Base-by-base conservation (phyloP, 2,329 filamentous ascomycete genomes). In the Aureobasidium sp. region DNA sequence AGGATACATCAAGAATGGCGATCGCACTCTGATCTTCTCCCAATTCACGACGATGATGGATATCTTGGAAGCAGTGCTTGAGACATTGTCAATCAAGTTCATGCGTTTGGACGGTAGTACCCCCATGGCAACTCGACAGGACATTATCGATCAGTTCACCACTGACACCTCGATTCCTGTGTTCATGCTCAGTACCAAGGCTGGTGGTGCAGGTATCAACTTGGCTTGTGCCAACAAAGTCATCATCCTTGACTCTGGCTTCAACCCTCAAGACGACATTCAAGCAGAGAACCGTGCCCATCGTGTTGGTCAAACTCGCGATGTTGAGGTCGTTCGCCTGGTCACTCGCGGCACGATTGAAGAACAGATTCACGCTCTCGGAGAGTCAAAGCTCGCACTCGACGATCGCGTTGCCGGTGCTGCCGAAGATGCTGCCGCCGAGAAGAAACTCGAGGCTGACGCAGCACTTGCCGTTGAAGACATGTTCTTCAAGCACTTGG, bases 251-350 rank as follows among this genome's bases (percentile, higher is more conserved):
- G 94, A 99, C 74, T 89, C 89, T 65, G 90, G 87, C n/a, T 96
- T 97, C 77, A 99, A 99, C 68, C 94, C 94, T 0, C 94, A 99
- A 72, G 93, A 97, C 67, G 94, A 99, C 71, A 86, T 96, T n/a
- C 94, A 99, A 73, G 94, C 94, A 0, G 94, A 97, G 78, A 97
- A 99, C 73, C 87, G 94, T 21, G 94, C 94, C 0, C 94, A 99
- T 75, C 88, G 94, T 14, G 90, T 99, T 9, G 94, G 94, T 0
- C 94, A 99, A 78, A 92, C 84, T 34, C 81, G 90, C 16, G 88
- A 93, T 39, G 94, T 99, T 1, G 93, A 99, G 72, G 89, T 99
- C 44, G 85, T 96, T 44, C 82, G 91, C 34, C 81, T 99, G 1
- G 88, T 99, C 59, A 89, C 89, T 0, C 82, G 81, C 61, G 84